Conservation (phyloP, 2,329 filamentous ascomycete genomes). For the Trichoderma atrobrunneum region DNA sequence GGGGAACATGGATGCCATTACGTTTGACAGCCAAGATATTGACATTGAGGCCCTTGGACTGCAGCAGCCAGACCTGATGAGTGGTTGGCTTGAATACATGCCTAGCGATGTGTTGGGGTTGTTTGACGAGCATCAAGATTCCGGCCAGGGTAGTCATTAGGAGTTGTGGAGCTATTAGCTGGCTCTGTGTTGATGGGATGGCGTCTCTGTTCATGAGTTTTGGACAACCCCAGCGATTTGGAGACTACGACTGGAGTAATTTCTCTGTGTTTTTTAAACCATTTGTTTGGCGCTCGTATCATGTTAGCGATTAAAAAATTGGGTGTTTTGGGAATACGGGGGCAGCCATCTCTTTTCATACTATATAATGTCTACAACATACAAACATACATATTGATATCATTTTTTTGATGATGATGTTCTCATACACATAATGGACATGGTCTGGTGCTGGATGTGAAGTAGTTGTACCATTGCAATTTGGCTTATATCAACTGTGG, state of each 20-base stretch:
- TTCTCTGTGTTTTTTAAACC: background rate
- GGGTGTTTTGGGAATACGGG: background rate
- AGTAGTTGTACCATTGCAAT: background rate
- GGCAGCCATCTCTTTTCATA: background rate
- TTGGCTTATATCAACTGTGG: background rate
- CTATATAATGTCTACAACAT: constrained; percentile 5
- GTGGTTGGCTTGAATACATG: constrained; percentile 69
- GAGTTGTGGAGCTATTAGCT: background rate
- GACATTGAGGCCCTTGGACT: constrained; percentile 66
- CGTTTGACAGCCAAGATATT: constrained; percentile 74
- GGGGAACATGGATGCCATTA: constrained; percentile 52
- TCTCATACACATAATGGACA: background rate
- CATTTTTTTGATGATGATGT: background rate
- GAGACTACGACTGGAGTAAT: background rate
- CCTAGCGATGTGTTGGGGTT: constrained; percentile 63
- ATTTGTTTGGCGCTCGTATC: background rate
- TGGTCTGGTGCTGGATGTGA: background rate
- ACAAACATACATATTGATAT: background rate
- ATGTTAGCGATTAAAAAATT: constrained; percentile 2
- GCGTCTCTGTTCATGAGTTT: background rate
- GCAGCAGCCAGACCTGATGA: constrained; percentile 62
- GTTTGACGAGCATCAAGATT: constrained; percentile 41
- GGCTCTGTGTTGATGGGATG: too few species aligned
- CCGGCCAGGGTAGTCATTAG: constrained; percentile 22
- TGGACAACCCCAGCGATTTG: background rate